Conservation (phyloP, 768 basidiomycete genomes). For the Trametopsis cervina region DNA sequence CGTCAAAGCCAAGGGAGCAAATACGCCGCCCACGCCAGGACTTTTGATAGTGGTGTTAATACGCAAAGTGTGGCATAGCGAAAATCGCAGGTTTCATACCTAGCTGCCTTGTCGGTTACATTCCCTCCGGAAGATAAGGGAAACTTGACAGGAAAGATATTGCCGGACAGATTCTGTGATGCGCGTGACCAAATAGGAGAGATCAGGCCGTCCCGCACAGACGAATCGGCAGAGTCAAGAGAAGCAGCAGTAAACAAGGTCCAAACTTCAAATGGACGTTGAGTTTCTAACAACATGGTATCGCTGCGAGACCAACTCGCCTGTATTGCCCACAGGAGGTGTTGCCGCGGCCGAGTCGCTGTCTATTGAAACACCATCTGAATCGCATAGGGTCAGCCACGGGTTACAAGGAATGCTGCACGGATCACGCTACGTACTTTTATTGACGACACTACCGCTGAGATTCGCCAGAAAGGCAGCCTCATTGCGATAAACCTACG, state of each 20-base stretch:
- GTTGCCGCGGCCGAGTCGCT: not conserved
- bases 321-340: not conserved
- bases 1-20: slow-evolving; percentile 18
- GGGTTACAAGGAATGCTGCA: no score
- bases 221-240: not conserved
- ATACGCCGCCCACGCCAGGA: slow-evolving; percentile 19
- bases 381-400: no score
- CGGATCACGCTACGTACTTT: no score
- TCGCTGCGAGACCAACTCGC: not conserved
- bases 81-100: slow-evolving; percentile 11
- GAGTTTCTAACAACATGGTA: no score
- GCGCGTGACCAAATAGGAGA: not conserved
- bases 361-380: not conserved
- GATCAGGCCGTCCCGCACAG: not conserved
- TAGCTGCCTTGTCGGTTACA: slow-evolving; percentile 1
- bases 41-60: not conserved
- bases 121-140: not conserved
- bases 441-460: no score
- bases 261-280: no score
- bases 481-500: slow-evolving; percentile 1
- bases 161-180: not conserved
- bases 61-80: not conserved
- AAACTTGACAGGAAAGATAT: not conserved
- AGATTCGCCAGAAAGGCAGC: not conserved
- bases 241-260: slow-evolving; percentile 8